Evolutionary conservation across 2,329 filamentous ascomycete genomes (phyloP), one percentile per base, ranked within the genome.

Genomic region (Colletotrichum nymphaeae): DNA sequence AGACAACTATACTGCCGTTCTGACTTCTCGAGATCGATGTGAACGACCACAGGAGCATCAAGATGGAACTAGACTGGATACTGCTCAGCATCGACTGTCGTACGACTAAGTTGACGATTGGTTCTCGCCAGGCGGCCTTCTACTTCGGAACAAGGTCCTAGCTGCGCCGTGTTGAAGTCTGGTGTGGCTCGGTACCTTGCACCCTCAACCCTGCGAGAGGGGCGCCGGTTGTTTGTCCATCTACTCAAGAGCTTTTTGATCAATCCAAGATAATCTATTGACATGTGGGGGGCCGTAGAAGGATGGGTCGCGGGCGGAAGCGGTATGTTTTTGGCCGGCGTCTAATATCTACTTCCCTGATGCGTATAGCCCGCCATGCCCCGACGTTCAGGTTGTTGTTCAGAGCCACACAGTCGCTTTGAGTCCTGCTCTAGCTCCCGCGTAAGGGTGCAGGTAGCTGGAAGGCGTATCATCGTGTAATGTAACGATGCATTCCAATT

Each of bases 1-100:
- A 26, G 86, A 87, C 32, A 83, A 84, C 64, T 87, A 89, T 87
- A 89, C 78, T 86, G 85, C 76, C 86, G 86, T 1, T 86, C 87
- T 0, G 83, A 88, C 6, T 80, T 85, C 26, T 89, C 82, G 89
- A 89, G 81, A 82, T 89, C 75, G 86, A 82, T 76, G 81, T 85
- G 74, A 79, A 84, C 76, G 83, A 84, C 4, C 81, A 77, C 32
- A 49, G 58, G 32, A 53, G 49, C 14, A 35, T 30, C 14, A 42
- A 59, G 56, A 30, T 60, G 22, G 53, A 32, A 42, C 66, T 37
- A 52, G 74, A 67, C 59, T 53, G 49, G 63, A 63, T 66, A 16
- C 5, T 69, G 26, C 59, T 75, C 62, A 73, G 59, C 26, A n/a
- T 57, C 37, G 63, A 73, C 19, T 73, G 35, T 55, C 63, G 59